Evolutionary conservation across 371 early-diverging fungal genomes (phyloP), one percentile per base, ranked within the genome.

Genomic region (Mucor plumbeus): DNA sequence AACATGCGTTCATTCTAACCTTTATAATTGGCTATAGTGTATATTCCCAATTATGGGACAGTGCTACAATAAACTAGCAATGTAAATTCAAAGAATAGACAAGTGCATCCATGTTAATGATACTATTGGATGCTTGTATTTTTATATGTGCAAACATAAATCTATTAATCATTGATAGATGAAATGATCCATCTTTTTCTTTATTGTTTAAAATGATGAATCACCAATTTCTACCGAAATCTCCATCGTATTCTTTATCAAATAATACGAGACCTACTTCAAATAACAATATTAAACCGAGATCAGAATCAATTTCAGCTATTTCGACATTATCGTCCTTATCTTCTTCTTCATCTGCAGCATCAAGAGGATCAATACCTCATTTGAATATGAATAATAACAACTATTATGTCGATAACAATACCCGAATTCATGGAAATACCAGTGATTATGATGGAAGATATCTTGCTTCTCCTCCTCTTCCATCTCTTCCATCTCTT

Each of bases 301-400:
- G 57, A 57, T 57, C 57, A 36, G 57, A 57, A 8, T 57, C 57
- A 0, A 57, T 35, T 36, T 35, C 57, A n/a, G 36, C 57, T 7
- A 36, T 36, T 17, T 57, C 57, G 17, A 35, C 57, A 15, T n/a
- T 35, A 7, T 36, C 57, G 3, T 57, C 57, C 10, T 57, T 33
- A 17, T 57, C 57, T 36, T 57, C 57, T 3, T 56, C 56, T 1
- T 57, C 36, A 17, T 59, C 59, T 15, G 40, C 59, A 0, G 17
- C 33, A 11, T 41, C 39, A 17, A 11, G 35, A 10, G 58, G 58
- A 36, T 36, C 35, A 0, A 6, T 5, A 38, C 58, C 58, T 0
- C 36, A 38, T 15, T n/a, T 26, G 26, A 26, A 26, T 26, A 26
- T 26, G 26, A 26, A 47, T 19, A 7, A 19, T 47, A 19, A 47